Evolutionary conservation across 495 filamentous ascomycete genomes (phyloP).

Genomic region (Penicillium alfredii): DNA sequence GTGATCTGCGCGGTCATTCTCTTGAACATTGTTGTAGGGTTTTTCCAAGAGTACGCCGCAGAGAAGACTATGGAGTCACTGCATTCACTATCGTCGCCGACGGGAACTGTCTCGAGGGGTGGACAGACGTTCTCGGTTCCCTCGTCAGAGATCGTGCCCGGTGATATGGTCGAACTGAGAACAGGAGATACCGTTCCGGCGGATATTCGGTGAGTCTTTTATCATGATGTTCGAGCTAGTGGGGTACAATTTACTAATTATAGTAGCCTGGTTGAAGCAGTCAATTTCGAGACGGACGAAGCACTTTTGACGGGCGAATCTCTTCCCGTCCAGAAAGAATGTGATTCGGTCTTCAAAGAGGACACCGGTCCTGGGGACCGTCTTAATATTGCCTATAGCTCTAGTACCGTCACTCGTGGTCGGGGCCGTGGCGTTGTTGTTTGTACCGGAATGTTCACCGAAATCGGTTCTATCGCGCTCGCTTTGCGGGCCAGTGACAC

Average conservation of each 20-base stretch:
- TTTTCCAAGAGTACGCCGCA: conserved; percentile 60
- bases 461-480: conserved; percentile 57
- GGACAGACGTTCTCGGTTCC: conserved; percentile 43
- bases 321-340: conserved; percentile 30
- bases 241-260: conserved; percentile 12
- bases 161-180: conserved; percentile 63
- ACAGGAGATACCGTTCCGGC: conserved; percentile 77
- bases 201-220: conserved; percentile 64
- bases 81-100: conserved; percentile 52
- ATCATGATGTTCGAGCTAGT: too few relatives aligned
- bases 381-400: conserved; percentile 36
- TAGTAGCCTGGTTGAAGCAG: conserved; percentile 42
- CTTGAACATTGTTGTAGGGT: conserved; percentile 60
- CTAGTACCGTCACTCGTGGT: conserved; percentile 75
- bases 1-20: conserved; percentile 58
- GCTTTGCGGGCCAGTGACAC: conserved; percentile 39
- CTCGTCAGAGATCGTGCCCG: conserved; percentile 48
- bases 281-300: conserved; percentile 63
- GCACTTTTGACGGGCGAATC: conserved; percentile 70
- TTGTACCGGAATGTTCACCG: conserved; percentile 54
- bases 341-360: conserved; percentile 67
- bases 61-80: conserved; percentile 69
- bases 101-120: conserved; percentile 46
- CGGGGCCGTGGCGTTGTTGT: conserved; percentile 75
- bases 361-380: conserved; percentile 61